These are phyloP conservation scores for Thermothielavioides terrestris DNA, from an alignment of 495 filamentous ascomycete genomes.

Conservation along the genomic window DNA sequence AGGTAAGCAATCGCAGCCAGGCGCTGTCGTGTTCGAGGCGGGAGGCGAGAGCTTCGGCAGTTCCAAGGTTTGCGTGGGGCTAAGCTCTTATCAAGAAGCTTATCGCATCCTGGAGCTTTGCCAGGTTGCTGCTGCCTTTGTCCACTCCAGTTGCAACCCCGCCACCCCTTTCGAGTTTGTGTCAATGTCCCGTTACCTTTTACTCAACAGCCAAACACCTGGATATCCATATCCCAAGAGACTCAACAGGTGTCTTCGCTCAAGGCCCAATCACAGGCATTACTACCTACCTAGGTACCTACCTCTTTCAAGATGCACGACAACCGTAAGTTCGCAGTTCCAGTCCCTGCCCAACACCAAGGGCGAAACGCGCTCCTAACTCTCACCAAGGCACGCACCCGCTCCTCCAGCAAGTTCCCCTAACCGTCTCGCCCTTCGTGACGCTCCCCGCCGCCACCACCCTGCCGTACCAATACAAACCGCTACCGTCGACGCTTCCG, in stretches of 20 bases:
- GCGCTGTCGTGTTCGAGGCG: too few species aligned
- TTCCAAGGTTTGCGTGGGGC: conserved; percentile 20
- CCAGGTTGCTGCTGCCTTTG: too few species aligned
- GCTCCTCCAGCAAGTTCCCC: conserved; percentile 81
- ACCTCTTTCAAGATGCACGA: conserved; percentile 34
- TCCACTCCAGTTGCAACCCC: too few species aligned
- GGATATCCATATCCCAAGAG: neutral
- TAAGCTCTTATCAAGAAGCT: conserved; percentile 9
- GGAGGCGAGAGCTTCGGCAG: conserved; percentile 5
- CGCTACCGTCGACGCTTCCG: conserved; percentile 75
- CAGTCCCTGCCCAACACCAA: neutral
- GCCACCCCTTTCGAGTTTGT: too few species aligned
- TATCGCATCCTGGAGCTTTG: conserved; percentile 21
- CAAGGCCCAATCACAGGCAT: neutral
- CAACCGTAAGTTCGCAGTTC: conserved; percentile 35
- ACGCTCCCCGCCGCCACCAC: conserved; percentile 83
- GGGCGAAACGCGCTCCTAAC: conserved; percentile 1
- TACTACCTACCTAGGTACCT: neutral
- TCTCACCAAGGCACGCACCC: conserved; percentile 60
- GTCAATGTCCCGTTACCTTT: too few species aligned
- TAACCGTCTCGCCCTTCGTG: conserved; percentile 92
- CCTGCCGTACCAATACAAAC: conserved; percentile 90
- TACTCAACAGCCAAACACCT: too few species aligned
- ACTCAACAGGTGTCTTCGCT: neutral
- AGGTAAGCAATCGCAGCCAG: too few species aligned